Percentiles rank a stretch among this genome's conserved stretches.
Conservation (phyloP, 78 protist genomes). For the Thecamonas trahens region DNA sequence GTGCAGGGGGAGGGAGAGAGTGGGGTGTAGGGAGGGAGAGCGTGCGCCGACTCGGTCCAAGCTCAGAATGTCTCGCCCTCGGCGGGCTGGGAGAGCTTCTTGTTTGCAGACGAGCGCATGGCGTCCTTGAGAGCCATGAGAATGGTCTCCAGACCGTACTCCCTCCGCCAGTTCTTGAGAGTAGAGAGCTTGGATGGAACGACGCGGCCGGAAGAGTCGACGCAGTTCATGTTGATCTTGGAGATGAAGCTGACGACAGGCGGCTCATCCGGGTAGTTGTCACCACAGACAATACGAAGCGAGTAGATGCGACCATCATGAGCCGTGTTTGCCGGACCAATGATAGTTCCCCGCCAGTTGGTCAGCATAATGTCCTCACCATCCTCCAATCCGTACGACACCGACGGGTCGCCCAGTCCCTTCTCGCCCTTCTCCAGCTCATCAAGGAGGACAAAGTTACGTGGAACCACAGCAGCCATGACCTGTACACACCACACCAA, state of each 20-base stretch:
- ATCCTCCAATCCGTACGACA: constrained; percentile 71
- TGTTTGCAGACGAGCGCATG: constrained; percentile 53
- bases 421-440: constrained; percentile 91
- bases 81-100: constrained; percentile 60
- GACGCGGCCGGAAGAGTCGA: constrained; percentile 34
- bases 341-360: too few species aligned
- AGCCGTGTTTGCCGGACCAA: constrained; percentile 24
- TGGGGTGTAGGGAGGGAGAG: background rate
- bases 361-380: constrained; percentile 54
- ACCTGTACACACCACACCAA: too few species aligned
- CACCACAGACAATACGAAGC: constrained; percentile 66
- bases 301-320: constrained; percentile 66
- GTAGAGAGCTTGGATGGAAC: constrained; percentile 33
- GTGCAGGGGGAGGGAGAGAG: background rate
- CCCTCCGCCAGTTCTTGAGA: constrained; percentile 33
- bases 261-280: constrained; percentile 72
- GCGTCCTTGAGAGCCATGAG: constrained; percentile 36
- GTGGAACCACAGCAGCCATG: too few species aligned
- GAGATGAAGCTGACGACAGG: constrained; percentile 69
- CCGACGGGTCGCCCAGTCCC: constrained; percentile 70
- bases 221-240: constrained; percentile 57
- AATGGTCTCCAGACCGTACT: constrained; percentile 27
- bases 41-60: too few species aligned
- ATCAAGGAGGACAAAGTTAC: constrained; percentile 84
- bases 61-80: constrained; percentile 42